phyloP scores from a whole-genome alignment of 495 filamentous ascomycete species.

The Aspergillus affinis region DNA sequence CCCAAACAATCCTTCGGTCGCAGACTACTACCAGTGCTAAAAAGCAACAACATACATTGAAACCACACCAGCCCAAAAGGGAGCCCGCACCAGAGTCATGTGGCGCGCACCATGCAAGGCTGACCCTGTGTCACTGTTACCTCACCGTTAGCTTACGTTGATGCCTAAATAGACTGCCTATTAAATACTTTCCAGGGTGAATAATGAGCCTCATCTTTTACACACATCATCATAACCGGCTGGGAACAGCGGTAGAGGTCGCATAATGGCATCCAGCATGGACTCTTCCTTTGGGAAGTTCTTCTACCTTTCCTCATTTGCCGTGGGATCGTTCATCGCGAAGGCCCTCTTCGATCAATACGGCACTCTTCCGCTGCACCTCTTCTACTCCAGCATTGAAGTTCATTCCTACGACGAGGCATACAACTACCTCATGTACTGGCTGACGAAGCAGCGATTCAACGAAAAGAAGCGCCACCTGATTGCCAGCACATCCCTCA shows the following conservation, averaged over 20 bases:
- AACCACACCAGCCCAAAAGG: too few relatives aligned
- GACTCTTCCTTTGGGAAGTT: conserved; percentile 2
- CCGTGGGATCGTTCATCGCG: conserved; percentile 5
- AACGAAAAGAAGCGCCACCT: conserved; percentile 6
- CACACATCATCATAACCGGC: background rate
- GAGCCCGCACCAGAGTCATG: background rate
- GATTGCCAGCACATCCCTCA: conserved; percentile 5
- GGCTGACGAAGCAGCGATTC: conserved; percentile 11
- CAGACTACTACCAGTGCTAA: background rate
- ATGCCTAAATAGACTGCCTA: background rate
- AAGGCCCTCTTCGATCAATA: conserved; percentile 6
- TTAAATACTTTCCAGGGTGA: background rate
- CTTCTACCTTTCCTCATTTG: conserved; percentile 11
- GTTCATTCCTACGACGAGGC: conserved; percentile 10
- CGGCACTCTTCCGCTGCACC: background rate
- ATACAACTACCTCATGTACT: conserved; percentile 11
- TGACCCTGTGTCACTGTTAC: background rate
- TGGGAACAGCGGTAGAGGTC: background rate
- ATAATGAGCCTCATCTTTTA: background rate
- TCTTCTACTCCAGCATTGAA: conserved; percentile 9
- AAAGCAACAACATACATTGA: background rate
- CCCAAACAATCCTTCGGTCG: too few relatives aligned
- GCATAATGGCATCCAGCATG: background rate
- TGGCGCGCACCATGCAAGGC: background rate
- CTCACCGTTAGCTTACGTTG: background rate